Percentiles rank a stretch among this genome's conserved stretches.
Evolutionary conservation across 2,329 filamentous ascomycete species (phyloP).

Genomic region (Fusarium guadeloupense): DNA sequence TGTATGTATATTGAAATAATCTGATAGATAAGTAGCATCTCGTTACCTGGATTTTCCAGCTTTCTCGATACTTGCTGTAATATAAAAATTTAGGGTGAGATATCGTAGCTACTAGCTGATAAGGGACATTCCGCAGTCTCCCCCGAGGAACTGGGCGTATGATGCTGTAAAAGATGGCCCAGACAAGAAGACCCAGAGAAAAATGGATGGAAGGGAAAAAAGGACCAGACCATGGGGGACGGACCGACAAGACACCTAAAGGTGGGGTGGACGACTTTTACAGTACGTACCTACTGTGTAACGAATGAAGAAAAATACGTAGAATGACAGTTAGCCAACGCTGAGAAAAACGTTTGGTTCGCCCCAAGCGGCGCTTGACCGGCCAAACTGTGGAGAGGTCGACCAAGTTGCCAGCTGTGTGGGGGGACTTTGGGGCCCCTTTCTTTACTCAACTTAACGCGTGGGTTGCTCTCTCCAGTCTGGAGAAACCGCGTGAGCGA

Average conservation of each 20-base stretch:
- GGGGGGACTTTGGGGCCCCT: slow-evolving; percentile 24
- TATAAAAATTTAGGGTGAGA: not conserved
- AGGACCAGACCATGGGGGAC: slow-evolving; percentile 12
- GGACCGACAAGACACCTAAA: slow-evolving; percentile 34
- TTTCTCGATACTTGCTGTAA: slow-evolving; percentile 16
- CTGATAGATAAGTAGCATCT: not conserved
- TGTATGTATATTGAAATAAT: not conserved
- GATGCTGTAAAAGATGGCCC: slow-evolving; percentile 13
- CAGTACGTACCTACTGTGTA: not conserved
- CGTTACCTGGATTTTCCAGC: not conserved
- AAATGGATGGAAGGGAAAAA: not conserved
- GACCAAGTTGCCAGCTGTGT: not conserved
- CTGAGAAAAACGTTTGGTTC: slow-evolving; percentile 45
- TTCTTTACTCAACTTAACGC: slow-evolving; percentile 13
- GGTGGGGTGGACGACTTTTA: slow-evolving; percentile 12
- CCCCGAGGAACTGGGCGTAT: slow-evolving; percentile 1
- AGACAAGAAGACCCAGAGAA: slow-evolving; percentile 2
- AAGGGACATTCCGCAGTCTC: slow-evolving; percentile 4
- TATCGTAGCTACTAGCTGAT: not conserved
- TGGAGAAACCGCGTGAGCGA: slow-evolving; percentile 28
- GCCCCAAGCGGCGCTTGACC: slow-evolving; percentile 63
- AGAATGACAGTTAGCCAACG: not conserved
- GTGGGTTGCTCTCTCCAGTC: slow-evolving; percentile 10
- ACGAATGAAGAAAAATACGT: too few species aligned
- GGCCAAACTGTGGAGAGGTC: slow-evolving; percentile 65